Percentiles rank a stretch among this genome's conserved stretches.
phyloP scores from a whole-genome alignment of 768 basidiomycete genomes.

The Kwoniella sp. region DNA sequence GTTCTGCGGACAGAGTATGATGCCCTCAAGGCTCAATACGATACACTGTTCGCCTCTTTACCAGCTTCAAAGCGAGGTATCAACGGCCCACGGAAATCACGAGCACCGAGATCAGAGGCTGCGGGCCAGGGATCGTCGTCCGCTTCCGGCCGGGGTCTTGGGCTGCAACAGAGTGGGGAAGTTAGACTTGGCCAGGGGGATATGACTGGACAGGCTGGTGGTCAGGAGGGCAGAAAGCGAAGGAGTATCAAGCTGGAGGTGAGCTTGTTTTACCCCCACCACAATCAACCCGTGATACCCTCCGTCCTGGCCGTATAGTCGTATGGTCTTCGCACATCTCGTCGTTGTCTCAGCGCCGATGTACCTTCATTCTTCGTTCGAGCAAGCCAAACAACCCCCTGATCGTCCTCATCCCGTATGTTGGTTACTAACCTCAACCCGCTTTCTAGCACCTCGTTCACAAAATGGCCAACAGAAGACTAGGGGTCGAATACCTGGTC shows the following conservation, averaged over 20 bases:
- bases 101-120: background rate
- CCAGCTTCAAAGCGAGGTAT: background rate
- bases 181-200: background rate
- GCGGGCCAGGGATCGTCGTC: background rate
- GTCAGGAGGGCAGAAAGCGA: conserved; percentile 27
- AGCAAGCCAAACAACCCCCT: too few relatives aligned
- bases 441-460: conserved; percentile 45
- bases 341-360: too few relatives aligned
- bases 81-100: background rate
- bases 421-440: too few relatives aligned
- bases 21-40: conserved; percentile 37
- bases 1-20: conserved; percentile 38
- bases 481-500: conserved; percentile 46
- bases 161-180: background rate
- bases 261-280: conserved; percentile 1
- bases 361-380: too few relatives aligned
- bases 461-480: conserved; percentile 44
- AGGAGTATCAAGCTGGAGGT: conserved; percentile 46
- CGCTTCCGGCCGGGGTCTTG: background rate
- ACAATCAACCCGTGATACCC: background rate
- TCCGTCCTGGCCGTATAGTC: background rate
- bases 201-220: conserved; percentile 1
- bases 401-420: too few relatives aligned
- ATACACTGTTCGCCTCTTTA: conserved; percentile 13
- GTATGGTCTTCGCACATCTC: too few relatives aligned